These are phyloP conservation scores for Torrubiella hemipterigena DNA, from an alignment of 2,329 filamentous ascomycete species.

Conservation along the genomic window DNA sequence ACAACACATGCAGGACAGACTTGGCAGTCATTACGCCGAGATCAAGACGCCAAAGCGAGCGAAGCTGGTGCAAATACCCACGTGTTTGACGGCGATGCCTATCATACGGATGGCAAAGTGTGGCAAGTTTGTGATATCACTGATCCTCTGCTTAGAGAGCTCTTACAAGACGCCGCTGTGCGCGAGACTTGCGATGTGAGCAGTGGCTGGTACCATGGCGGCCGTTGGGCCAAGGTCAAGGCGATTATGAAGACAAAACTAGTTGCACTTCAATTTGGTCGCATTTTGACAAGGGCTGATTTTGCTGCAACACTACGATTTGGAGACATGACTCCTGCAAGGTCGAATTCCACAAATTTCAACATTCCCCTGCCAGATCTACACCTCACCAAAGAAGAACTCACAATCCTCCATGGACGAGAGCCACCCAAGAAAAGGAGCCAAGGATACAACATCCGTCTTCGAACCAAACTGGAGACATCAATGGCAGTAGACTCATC, in stretches of 20 bases:
- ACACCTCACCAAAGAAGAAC: conserved; percentile 21
- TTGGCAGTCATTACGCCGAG: conserved; percentile 35
- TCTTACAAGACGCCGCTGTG: conserved; percentile 54
- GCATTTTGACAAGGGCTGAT: conserved; percentile 29
- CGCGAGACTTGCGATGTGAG: conserved; percentile 46
- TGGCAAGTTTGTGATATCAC: conserved; percentile 93
- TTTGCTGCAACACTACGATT: conserved; percentile 21
- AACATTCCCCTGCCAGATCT: conserved; percentile 22
- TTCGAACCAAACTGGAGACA: conserved; percentile 11
- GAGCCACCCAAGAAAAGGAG: conserved; percentile 23
- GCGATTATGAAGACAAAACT: conserved; percentile 84
- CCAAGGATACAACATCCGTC: conserved; percentile 20
- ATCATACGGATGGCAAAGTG: conserved; percentile 71
- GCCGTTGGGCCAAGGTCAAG: conserved; percentile 72
- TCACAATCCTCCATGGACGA: conserved; percentile 20
- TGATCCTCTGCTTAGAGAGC: conserved; percentile 57
- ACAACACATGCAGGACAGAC: conserved; percentile 31
- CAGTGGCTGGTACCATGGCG: conserved; percentile 78
- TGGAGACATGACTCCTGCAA: conserved; percentile 21
- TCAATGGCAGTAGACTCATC: conserved; percentile 9
- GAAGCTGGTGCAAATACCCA: conserved; percentile 44
- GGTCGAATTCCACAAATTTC: conserved; percentile 16
- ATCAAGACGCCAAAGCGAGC: conserved; percentile 24
- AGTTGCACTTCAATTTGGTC: conserved; percentile 47
- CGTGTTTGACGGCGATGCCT: conserved; percentile 68